These are phyloP conservation scores for Trichophaea hybrida DNA, from an alignment of 2,329 filamentous ascomycete species.

Conservation along the genomic window DNA sequence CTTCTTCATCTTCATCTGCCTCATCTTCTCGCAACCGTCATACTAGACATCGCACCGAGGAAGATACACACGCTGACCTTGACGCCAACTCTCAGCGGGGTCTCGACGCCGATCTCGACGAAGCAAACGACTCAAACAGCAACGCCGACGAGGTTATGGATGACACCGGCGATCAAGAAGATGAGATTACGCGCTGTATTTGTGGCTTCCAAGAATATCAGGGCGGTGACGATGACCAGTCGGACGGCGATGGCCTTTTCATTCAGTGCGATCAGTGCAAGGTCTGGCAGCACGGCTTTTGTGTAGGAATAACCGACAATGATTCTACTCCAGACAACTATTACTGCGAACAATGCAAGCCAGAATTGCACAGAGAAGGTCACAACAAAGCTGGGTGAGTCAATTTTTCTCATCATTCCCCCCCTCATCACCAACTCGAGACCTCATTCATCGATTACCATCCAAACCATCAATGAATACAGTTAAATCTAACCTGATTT, in stretches of 20 bases:
- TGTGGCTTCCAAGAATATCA: constrained; percentile 93
- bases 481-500: not conserved
- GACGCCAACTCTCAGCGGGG: constrained; percentile 35
- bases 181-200: constrained; percentile 89
- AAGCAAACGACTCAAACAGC: constrained; percentile 41
- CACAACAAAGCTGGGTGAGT: constrained; percentile 73
- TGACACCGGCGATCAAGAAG: constrained; percentile 44
- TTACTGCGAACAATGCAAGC: constrained; percentile 76
- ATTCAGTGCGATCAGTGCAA: constrained; percentile 97
- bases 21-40: constrained; percentile 43
- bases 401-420: not conserved
- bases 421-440: not conserved
- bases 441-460: not conserved
- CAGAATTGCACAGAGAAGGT: constrained; percentile 61
- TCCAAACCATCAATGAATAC: not conserved
- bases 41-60: constrained; percentile 24
- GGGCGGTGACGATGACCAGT: constrained; percentile 51
- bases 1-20: constrained; percentile 62
- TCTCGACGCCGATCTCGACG: constrained; percentile 38
- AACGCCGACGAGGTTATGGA: constrained; percentile 49
- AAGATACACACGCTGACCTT: constrained; percentile 38
- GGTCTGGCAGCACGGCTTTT: constrained; percentile 97
- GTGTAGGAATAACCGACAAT: constrained; percentile 92
- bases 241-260: constrained; percentile 87
- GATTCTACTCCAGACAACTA: constrained; percentile 89